Conservation (phyloP, 352 stramenopile species). For the Thraustochytrium striatum region DNA sequence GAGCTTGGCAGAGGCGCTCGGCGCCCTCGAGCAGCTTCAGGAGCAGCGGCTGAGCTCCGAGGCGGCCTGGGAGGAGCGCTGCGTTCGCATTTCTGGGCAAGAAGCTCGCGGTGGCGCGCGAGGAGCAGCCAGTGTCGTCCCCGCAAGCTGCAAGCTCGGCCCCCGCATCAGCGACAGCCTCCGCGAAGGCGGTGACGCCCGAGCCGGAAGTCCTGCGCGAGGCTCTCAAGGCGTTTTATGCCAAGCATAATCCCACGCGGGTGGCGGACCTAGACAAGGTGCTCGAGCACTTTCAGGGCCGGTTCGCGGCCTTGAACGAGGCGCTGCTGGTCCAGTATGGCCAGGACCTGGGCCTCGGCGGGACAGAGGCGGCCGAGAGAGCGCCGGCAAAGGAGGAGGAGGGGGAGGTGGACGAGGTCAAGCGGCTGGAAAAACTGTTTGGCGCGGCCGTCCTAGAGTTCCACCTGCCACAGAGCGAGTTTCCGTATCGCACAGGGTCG, state of each 20-base stretch:
- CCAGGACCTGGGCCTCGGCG: background rate
- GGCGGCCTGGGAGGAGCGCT: constrained; percentile 6
- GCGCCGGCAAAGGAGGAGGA: background rate
- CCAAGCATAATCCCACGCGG: background rate
- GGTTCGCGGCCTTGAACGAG: constrained; percentile 7
- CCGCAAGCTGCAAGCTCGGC: background rate
- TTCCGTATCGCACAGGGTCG: background rate
- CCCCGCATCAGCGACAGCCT: background rate
- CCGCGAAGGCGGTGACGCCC: background rate
- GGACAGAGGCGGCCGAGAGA: background rate
- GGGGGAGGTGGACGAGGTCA: background rate
- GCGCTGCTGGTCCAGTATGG: constrained; percentile 36
- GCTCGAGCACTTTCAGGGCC: constrained; percentile 23
- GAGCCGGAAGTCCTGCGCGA: background rate
- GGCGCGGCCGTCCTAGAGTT: background rate
- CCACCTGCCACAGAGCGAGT: background rate
- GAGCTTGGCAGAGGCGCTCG: background rate
- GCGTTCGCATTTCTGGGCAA: constrained; percentile 4
- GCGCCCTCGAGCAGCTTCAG: constrained; percentile 8
- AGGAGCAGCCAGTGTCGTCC: background rate
- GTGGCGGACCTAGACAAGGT: background rate
- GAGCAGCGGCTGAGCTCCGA: background rate
- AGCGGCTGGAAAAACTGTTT: background rate
- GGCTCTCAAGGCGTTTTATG: constrained; percentile 10
- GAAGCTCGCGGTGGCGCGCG: background rate